Base-by-base conservation (phyloP, 345 rosid genomes). In the Viola odorata region DNA sequence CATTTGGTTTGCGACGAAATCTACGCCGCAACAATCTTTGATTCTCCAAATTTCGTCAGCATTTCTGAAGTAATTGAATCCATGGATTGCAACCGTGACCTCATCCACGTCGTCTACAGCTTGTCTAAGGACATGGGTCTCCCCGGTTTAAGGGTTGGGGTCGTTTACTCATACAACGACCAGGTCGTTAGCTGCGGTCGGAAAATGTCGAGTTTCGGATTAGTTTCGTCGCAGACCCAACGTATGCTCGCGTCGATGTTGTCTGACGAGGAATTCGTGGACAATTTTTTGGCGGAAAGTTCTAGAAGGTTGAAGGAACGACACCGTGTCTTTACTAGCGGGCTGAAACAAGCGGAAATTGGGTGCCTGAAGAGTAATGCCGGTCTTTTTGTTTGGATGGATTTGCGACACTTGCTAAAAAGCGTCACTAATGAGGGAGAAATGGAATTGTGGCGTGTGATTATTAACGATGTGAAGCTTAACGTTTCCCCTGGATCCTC, bases 61-160 rank as follows among this genome's bases (percentile, higher is more conserved):
- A 50, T 92, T 17, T 68, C 96, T 0, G 94, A 92, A 62, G 71
- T 89, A 14, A 65, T 89, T 47, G 52, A 76, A 50, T 84, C 85
- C 0, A 57, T 75, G 61, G 81, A 78, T 4, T 53, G 69, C 53
- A 77, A 92, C 48, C 66, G 57, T 7, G 85, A 89, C 41, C 78
- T 87, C 9, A 63, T 92, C 59, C 98, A 92, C 77, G 74, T 89
- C 32, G 73, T 84, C 3, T 89, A 87, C 65, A 89, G 96, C 67
- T 75, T 92, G 58, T 92, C 98, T 8, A 92, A 92, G 73, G 98
- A 92, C 75, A 79, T 92, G 88, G 96, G 98, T 0, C 66, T 92
- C 13, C 98, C 96, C 0, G 98, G 96, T 36, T 78, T 92, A 10
- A 70, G 91, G 55, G 96, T 89, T 0, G 98, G 96, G 14, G 80